Percentiles rank a stretch among this genome's conserved stretches.
Evolutionary conservation across 805 yeast genomes (phyloP).

Genomic region (Monosporozyma solicola): DNA sequence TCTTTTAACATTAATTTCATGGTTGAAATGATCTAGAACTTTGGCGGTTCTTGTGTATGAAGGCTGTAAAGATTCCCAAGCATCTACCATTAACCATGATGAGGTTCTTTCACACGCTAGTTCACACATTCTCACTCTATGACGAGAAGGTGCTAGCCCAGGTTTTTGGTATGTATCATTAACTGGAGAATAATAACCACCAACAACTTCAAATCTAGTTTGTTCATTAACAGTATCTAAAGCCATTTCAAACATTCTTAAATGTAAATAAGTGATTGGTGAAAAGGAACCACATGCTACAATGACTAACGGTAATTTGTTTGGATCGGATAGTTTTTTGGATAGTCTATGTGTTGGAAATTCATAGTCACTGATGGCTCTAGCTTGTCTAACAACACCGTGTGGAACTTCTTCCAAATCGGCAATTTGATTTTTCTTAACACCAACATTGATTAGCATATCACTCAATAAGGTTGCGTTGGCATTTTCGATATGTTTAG

Average conservation of each 20-base stretch:
- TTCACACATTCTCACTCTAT: conserved; percentile 96
- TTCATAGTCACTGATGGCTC: conserved; percentile 51
- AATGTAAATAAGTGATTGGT: conserved; percentile 88
- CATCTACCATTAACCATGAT: conserved; percentile 98
- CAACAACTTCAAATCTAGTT: conserved; percentile 89
- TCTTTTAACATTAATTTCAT: conserved; percentile 83
- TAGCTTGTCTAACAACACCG: conserved; percentile 85
- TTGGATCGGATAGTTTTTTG: conserved; percentile 55
- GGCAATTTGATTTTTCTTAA: conserved; percentile 59
- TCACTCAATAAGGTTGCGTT: conserved; percentile 1
- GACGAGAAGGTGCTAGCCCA: conserved; percentile 81
- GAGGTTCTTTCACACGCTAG: conserved; percentile 95
- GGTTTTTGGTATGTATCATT: conserved; percentile 87
- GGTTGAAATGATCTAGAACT: conserved; percentile 92
- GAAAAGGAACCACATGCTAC: conserved; percentile 98
- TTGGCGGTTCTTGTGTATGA: conserved; percentile 88
- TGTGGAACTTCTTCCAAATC: conserved; percentile 96
- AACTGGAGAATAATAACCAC: conserved; percentile 94
- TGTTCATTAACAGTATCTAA: conserved; percentile 85
- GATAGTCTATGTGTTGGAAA: conserved; percentile 87
- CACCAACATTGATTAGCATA: conserved; percentile 22
- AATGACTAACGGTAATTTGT: conserved; percentile 81
- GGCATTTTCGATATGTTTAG: conserved; percentile 3
- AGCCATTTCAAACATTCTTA: conserved; percentile 99
- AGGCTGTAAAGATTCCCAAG: conserved; percentile 94